Evolutionary conservation across 257 asterid genomes (phyloP).

Genomic region (Solanum boliviense): DNA sequence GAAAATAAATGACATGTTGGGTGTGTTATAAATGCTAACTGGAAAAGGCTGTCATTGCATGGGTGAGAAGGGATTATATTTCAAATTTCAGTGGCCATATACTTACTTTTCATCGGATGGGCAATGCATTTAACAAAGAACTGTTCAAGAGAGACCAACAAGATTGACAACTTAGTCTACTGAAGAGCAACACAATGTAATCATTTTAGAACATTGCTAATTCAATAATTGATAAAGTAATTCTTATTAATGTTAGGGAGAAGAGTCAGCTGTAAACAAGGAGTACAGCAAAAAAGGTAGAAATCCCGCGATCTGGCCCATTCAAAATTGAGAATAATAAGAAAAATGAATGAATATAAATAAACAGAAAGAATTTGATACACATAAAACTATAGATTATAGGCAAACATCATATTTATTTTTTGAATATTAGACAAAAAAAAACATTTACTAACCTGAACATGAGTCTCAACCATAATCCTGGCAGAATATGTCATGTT

Average conservation of each 20-base stretch:
- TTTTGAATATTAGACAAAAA: not conserved
- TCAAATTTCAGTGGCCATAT: not conserved
- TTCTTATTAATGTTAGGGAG: not conserved
- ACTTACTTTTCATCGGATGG: not conserved
- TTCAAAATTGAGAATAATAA: not conserved
- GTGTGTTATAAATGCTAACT: not conserved
- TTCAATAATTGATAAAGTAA: not conserved
- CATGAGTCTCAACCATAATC: conserved; percentile 51
- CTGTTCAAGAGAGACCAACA: not conserved
- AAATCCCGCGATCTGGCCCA: not conserved
- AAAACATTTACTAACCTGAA: conserved; percentile 36
- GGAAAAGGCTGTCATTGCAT: not conserved
- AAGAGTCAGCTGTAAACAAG: not conserved
- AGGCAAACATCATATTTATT: not conserved
- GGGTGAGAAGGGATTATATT: not conserved
- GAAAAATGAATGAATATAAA: not conserved
- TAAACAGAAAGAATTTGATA: not conserved
- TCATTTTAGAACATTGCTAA: not conserved
- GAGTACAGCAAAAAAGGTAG: not conserved
- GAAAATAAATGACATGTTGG: not conserved
- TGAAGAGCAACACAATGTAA: not conserved
- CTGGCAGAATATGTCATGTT: conserved; percentile 79
- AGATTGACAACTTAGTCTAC: not conserved
- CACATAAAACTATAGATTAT: not conserved
- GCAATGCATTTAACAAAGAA: not conserved